These are phyloP conservation scores for Mariannaea sp. DNA, from an alignment of 2,329 filamentous ascomycete species.

Conservation along the genomic window DNA sequence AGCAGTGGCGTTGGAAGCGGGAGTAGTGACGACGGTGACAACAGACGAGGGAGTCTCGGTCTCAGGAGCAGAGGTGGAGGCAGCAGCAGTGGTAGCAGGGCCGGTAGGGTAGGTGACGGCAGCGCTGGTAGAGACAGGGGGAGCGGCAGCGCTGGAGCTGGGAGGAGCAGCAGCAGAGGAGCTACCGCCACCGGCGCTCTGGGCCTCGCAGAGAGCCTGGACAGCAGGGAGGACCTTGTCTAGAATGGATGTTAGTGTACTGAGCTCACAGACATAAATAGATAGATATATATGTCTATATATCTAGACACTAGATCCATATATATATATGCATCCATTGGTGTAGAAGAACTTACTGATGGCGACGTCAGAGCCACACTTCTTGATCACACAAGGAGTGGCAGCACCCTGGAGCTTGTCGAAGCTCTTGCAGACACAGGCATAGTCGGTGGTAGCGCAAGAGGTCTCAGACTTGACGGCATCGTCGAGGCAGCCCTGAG, in stretches of 20 bases:
- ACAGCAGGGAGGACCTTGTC: constrained; percentile 48
- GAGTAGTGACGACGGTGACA: constrained; percentile 14
- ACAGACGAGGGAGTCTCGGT: not conserved
- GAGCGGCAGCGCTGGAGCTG: constrained; percentile 8
- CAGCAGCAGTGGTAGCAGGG: constrained; percentile 24
- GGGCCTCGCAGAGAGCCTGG: constrained; percentile 41
- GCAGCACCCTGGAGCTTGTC: constrained; percentile 39
- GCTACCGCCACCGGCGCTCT: constrained; percentile 13
- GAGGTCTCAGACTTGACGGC: constrained; percentile 39
- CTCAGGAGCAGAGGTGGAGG: constrained; percentile 18
- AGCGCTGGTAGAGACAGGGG: constrained; percentile 9
- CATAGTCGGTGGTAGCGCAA: constrained; percentile 42
- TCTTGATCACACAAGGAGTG: constrained; percentile 43
- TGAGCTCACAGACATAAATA: too few species aligned
- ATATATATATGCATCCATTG: too few species aligned
- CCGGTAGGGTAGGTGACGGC: constrained; percentile 17
- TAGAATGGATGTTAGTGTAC: constrained; percentile 33
- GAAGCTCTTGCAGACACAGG: constrained; percentile 45
- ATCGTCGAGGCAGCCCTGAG: constrained; percentile 43
- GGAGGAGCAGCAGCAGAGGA: constrained; percentile 16
- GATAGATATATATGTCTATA: too few species aligned
- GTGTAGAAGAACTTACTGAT: constrained; percentile 41
- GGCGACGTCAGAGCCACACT: constrained; percentile 46
- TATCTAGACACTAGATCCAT: too few species aligned
- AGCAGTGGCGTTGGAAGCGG: constrained; percentile 17